A percentile compares a stretch with the other conserved stretches of the same genome.
Evolutionary conservation across 352 stramenopile genomes (phyloP).

Genomic region (Pythium aphanidermatum): DNA sequence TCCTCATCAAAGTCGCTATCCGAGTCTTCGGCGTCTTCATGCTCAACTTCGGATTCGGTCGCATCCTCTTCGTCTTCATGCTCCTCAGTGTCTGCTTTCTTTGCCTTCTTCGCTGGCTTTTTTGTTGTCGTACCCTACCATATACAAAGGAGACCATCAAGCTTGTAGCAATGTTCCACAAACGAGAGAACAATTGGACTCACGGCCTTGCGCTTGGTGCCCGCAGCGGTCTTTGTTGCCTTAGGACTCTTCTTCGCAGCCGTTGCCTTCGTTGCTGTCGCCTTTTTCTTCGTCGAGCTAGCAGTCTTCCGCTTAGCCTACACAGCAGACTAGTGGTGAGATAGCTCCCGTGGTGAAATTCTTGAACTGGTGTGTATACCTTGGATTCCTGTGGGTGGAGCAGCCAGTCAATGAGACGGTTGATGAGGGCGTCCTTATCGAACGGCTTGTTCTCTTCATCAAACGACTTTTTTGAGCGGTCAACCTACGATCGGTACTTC

Average conservation of each 20-base stretch:
- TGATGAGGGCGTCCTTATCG: conserved; percentile 61
- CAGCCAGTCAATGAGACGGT: conserved; percentile 72
- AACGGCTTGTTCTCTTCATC: conserved; percentile 45
- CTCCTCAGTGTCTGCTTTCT: conserved; percentile 12
- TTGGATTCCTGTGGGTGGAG: conserved; percentile 52
- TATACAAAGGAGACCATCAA: neutral
- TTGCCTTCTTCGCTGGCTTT: conserved; percentile 24
- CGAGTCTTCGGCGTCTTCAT: conserved; percentile 31
- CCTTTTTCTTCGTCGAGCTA: neutral
- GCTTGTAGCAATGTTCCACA: neutral
- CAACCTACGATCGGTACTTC: no score
- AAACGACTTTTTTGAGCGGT: conserved; percentile 84
- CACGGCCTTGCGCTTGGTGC: conserved; percentile 24
- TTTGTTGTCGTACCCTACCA: conserved; percentile 7
- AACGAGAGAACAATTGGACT: neutral
- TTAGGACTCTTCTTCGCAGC: neutral
- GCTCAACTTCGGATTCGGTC: conserved; percentile 41
- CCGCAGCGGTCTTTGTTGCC: conserved; percentile 7
- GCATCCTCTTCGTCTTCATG: conserved; percentile 34
- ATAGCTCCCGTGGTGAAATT: neutral
- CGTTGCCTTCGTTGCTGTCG: conserved; percentile 12
- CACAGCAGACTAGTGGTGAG: neutral
- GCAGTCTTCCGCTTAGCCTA: conserved; percentile 21
- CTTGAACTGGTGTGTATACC: conserved; percentile 17
- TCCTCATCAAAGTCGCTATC: conserved; percentile 63